Conservation (phyloP, 306 rosid genomes). For the Canavalia ensiformis region DNA sequence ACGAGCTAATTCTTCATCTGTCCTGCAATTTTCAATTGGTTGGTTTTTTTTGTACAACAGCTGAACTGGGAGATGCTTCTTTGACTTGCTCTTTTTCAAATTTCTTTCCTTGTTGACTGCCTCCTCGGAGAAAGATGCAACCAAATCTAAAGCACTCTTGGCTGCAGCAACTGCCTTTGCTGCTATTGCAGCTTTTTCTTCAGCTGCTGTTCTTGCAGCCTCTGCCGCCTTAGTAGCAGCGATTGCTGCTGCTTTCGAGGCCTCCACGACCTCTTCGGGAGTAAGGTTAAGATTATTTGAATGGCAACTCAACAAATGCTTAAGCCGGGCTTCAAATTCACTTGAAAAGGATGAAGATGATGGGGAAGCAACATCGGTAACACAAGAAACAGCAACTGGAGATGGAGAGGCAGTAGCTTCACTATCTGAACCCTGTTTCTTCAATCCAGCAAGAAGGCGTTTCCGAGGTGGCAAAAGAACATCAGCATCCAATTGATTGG, state of each 20-base stretch:
- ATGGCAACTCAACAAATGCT: slow-evolving; percentile 73
- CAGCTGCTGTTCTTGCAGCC: slow-evolving; percentile 83
- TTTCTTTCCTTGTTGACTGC: slow-evolving; percentile 63
- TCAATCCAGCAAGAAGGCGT: slow-evolving; percentile 97
- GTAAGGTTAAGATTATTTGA: slow-evolving; percentile 68
- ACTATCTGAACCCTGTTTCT: slow-evolving; percentile 74
- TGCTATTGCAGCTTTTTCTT: slow-evolving; percentile 85
- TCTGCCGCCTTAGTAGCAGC: slow-evolving; percentile 81
- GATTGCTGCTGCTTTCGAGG: slow-evolving; percentile 69
- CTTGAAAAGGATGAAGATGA: slow-evolving; percentile 57
- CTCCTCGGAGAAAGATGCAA: slow-evolving; percentile 85
- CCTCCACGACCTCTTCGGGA: slow-evolving; percentile 75
- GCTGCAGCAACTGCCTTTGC: slow-evolving; percentile 90
- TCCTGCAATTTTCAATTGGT: slow-evolving; percentile 76
- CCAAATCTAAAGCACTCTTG: slow-evolving; percentile 88
- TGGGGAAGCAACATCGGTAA: slow-evolving; percentile 64
- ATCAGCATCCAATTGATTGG: slow-evolving; percentile 83
- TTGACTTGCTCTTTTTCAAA: slow-evolving; percentile 78
- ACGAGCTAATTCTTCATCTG: slow-evolving; percentile 92
- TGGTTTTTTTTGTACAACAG: slow-evolving; percentile 88
- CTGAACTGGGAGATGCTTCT: slow-evolving; percentile 95
- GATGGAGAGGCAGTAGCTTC: slow-evolving; percentile 66
- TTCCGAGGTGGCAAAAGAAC: slow-evolving; percentile 96
- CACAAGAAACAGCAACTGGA: slow-evolving; percentile 66
- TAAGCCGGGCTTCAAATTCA: slow-evolving; percentile 72